Evolutionary conservation across 768 basidiomycete species (phyloP).

Genomic region (Leccinellum luteum): DNA sequence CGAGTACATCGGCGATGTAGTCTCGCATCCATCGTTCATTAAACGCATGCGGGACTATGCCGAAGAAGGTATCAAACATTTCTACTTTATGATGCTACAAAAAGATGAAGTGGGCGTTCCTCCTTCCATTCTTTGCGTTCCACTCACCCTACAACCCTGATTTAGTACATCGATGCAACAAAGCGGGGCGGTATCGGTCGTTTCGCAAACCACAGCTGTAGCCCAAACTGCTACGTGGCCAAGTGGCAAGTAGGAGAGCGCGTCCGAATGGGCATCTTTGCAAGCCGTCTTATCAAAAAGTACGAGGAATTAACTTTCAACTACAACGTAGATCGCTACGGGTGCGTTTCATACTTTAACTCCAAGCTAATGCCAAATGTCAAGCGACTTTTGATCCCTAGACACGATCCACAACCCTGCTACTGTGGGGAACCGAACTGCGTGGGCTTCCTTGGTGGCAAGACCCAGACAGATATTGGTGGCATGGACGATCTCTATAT

Average conservation of each 20-base stretch:
- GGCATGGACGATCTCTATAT: slow-evolving; percentile 94
- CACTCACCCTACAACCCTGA: background rate
- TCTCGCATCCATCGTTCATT: slow-evolving; percentile 81
- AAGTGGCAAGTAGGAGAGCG: slow-evolving; percentile 93
- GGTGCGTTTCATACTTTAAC: slow-evolving; percentile 49
- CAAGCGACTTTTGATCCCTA: slow-evolving; percentile 27
- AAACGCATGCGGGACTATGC: slow-evolving; percentile 95
- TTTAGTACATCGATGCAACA: slow-evolving; percentile 94
- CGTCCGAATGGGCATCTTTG: slow-evolving; percentile 97
- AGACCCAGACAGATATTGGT: slow-evolving; percentile 94
- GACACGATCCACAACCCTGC: slow-evolving; percentile 92
- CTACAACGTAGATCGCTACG: slow-evolving; percentile 99
- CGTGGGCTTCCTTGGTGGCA: slow-evolving; percentile 94
- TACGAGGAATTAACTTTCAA: slow-evolving; percentile 96
- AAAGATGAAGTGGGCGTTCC: slow-evolving; percentile 83
- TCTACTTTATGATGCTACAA: slow-evolving; percentile 99
- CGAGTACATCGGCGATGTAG: slow-evolving; percentile 97
- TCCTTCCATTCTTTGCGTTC: background rate
- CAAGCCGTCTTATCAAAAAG: slow-evolving; percentile 72
- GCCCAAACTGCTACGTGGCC: slow-evolving; percentile 95
- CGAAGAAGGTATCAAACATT: slow-evolving; percentile 90
- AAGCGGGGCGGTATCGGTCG: slow-evolving; percentile 95
- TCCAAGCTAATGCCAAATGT: background rate
- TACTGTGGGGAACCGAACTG: slow-evolving; percentile 96
- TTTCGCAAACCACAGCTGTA: slow-evolving; percentile 97